Conservation (phyloP, 768 basidiomycete genomes). For the Boletales sp. region DNA sequence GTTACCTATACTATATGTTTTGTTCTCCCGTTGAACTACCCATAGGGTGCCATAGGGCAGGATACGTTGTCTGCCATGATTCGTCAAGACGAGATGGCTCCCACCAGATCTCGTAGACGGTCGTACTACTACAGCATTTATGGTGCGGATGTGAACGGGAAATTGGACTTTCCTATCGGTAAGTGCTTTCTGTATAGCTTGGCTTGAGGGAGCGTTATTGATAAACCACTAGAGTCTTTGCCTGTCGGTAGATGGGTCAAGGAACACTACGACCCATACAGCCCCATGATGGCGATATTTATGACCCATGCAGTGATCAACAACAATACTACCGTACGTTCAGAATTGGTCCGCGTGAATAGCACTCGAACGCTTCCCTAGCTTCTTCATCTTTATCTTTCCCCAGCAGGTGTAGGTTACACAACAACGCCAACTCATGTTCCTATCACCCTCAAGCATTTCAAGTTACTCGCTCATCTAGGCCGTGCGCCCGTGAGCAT, state of each 20-base stretch:
- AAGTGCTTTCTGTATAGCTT: neutral
- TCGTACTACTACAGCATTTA: constrained; percentile 44
- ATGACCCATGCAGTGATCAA: constrained; percentile 75
- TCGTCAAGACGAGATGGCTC: constrained; percentile 64
- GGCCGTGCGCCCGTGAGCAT: constrained; percentile 57
- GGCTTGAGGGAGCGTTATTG: neutral
- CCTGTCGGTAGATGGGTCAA: constrained; percentile 62
- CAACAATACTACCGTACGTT: constrained; percentile 41
- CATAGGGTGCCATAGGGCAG: constrained; percentile 66
- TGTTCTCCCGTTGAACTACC: constrained; percentile 7
- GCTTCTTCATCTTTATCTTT: constrained; percentile 49
- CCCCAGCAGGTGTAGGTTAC: constrained; percentile 20
- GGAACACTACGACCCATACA: constrained; percentile 50
- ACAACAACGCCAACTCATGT: constrained; percentile 37
- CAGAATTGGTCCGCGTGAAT: neutral
- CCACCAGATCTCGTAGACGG: constrained; percentile 54
- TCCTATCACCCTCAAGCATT: constrained; percentile 74
- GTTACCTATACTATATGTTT: neutral
- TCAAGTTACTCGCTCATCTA: constrained; percentile 66
- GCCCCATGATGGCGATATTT: constrained; percentile 60
- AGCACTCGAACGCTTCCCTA: constrained; percentile 16
- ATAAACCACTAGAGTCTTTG: constrained; percentile 43
- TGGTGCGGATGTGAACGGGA: constrained; percentile 41
- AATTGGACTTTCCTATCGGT: constrained; percentile 61
- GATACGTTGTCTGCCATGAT: constrained; percentile 74